Conservation (phyloP, 2,329 filamentous ascomycete species). For the Fusarium sp. region DNA sequence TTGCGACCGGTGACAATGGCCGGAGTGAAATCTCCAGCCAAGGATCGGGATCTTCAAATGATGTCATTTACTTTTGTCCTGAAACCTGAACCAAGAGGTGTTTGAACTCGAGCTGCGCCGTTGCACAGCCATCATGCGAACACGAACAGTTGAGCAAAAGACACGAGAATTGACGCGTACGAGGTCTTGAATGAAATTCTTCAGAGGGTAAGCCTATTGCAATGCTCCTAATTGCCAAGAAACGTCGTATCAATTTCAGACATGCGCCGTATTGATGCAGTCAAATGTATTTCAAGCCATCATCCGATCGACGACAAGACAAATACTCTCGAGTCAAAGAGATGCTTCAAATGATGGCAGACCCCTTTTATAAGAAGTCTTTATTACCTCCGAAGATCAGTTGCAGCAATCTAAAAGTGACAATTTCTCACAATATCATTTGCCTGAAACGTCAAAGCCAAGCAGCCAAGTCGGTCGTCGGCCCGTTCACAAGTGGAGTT, state of each 20-base stretch:
- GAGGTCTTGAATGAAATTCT: no score
- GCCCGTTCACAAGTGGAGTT: neutral
- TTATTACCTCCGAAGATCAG: neutral
- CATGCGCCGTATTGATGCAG: neutral
- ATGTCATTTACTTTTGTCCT: neutral
- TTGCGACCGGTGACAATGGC: neutral
- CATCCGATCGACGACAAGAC: no score
- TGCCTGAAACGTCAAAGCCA: neutral
- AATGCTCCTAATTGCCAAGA: neutral
- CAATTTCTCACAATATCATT: neutral
- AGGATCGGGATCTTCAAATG: neutral
- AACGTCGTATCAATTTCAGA: neutral
- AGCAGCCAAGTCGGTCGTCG: slow-evolving; percentile 1
- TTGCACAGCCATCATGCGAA: neutral
- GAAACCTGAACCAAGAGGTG: neutral
- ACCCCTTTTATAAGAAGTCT: neutral
- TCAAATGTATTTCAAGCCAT: rapidly evolving
- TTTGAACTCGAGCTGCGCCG: neutral
- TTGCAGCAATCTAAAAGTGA: neutral
- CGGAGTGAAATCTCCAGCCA: neutral
- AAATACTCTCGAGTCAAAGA: no score
- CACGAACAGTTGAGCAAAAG: no score
- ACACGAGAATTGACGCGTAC: no score
- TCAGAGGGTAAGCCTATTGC: neutral
- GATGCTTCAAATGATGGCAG: neutral